Percentiles rank a stretch among this genome's conserved stretches.
These are phyloP conservation scores for Aschersonia sp. DNA, from an alignment of 2,329 filamentous ascomycete genomes.

Conservation along the genomic window DNA sequence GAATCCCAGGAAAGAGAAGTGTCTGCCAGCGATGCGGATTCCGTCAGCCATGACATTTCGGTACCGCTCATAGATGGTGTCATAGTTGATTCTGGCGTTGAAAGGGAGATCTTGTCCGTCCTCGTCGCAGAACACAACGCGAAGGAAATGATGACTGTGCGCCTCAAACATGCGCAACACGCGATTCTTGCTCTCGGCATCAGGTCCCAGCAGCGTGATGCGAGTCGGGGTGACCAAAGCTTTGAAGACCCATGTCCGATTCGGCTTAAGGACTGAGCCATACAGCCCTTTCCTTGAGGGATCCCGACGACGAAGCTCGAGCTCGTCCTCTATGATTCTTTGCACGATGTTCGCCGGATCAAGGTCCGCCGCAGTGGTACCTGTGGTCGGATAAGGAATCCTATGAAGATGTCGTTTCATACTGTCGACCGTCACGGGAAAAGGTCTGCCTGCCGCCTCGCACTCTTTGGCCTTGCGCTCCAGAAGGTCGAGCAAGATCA, in stretches of 20 bases:
- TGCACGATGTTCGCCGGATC: constrained; percentile 24
- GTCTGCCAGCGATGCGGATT: constrained; percentile 48
- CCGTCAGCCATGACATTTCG: constrained; percentile 40
- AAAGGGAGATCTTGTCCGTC: constrained; percentile 49
- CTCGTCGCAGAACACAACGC: constrained; percentile 64
- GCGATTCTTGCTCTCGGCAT: constrained; percentile 54
- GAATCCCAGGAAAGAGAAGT: constrained; percentile 59
- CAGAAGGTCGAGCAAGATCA: constrained; percentile 30
- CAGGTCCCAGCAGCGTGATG: constrained; percentile 43
- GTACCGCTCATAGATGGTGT: constrained; percentile 44
- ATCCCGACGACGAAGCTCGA: constrained; percentile 14
- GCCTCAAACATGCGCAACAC: constrained; percentile 52
- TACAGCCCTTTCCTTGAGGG: constrained; percentile 11
- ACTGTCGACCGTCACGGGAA: constrained; percentile 34
- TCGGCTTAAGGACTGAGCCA: constrained; percentile 14
- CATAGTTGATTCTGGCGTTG: constrained; percentile 31
- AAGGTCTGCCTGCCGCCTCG: constrained; percentile 9
- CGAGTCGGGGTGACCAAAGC: constrained; percentile 46
- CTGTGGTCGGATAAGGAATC: constrained; percentile 40
- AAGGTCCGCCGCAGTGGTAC: constrained; percentile 27
- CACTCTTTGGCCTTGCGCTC: constrained; percentile 13
- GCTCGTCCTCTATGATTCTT: constrained; percentile 25
- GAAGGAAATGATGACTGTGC: constrained; percentile 48
- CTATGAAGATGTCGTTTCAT: constrained; percentile 35
- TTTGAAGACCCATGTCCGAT: constrained; percentile 37